Percentiles rank a stretch among this genome's conserved stretches.
Conservation (phyloP, 2,329 filamentous ascomycete genomes). For the Alternaria sp. region DNA sequence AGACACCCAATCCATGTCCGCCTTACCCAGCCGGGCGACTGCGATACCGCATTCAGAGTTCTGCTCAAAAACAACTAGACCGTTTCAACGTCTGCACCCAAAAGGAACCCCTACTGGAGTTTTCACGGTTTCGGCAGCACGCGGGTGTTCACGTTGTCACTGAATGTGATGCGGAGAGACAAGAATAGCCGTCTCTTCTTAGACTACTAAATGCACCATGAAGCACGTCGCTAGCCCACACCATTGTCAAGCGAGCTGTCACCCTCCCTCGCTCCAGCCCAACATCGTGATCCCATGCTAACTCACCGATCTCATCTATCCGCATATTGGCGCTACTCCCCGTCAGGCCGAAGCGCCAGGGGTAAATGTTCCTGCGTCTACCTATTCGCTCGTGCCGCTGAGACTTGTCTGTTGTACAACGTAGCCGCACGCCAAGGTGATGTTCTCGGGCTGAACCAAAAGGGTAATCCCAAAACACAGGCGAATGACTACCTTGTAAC, state of each 20-base stretch:
- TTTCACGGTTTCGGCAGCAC: neutral
- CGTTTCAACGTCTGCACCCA: neutral
- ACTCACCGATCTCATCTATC: conserved; percentile 4
- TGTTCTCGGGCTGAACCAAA: too few species aligned
- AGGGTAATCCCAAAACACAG: too few species aligned
- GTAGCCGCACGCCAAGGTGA: conserved; percentile 7
- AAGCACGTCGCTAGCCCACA: neutral
- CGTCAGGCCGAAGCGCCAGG: conserved; percentile 8
- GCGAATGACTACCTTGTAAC: too few species aligned
- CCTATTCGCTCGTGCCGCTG: conserved; percentile 11
- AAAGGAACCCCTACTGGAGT: neutral
- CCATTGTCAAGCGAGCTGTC: conserved; percentile 1
- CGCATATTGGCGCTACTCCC: conserved; percentile 5
- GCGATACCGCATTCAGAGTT: neutral
- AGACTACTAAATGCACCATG: neutral
- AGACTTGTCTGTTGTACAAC: conserved; percentile 2
- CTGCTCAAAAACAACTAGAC: neutral
- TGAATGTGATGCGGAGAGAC: neutral
- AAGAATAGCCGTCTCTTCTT: conserved; percentile 1
- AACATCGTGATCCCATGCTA: neutral
- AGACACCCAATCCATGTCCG: neutral
- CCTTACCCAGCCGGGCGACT: neutral
- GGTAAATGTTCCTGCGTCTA: conserved; percentile 9
- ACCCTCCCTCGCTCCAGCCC: neutral
- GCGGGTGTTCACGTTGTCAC: neutral